Conservation (phyloP, 441 rosid species). For the Flueggea neowawraea region DNA sequence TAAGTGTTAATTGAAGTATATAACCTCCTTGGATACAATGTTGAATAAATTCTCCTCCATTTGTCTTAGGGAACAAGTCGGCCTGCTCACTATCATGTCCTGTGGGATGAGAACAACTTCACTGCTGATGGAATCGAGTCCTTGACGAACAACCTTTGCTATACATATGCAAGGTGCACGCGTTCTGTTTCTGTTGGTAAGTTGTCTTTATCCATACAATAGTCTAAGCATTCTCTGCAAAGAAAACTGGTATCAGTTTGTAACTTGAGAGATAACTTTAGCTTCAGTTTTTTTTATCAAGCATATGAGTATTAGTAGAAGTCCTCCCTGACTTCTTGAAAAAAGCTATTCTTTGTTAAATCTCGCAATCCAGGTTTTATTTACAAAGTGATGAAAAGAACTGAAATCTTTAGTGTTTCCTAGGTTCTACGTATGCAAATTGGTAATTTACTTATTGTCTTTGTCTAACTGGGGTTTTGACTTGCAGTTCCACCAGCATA, state of each 20-base stretch:
- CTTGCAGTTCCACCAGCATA: conserved; percentile 96
- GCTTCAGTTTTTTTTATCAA: too few relatives aligned
- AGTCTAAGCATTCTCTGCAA: too few relatives aligned
- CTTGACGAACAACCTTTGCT: conserved; percentile 93
- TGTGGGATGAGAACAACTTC: conserved; percentile 99
- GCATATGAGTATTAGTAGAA: too few relatives aligned
- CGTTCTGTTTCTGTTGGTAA: conserved; percentile 95
- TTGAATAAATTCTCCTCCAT: conserved; percentile 1
- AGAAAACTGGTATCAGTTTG: too few relatives aligned
- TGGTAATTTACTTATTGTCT: too few relatives aligned
- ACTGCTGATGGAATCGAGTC: conserved; percentile 99
- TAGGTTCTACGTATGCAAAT: too few relatives aligned
- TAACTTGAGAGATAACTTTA: too few relatives aligned
- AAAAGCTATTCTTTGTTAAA: too few relatives aligned
- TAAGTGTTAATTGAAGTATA: too few relatives aligned
- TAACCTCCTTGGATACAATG: background rate
- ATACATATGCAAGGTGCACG: conserved; percentile 98
- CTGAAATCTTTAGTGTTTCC: too few relatives aligned
- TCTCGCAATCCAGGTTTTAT: too few relatives aligned
- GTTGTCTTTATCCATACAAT: conserved; percentile 3
- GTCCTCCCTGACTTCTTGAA: too few relatives aligned
- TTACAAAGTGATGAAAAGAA: background rate
- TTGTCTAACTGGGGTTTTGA: background rate
- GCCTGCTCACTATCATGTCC: conserved; percentile 99
- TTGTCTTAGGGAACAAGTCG: conserved; percentile 89